phyloP scores from a whole-genome alignment of 2,329 filamentous ascomycete genomes.

The Sclerotinia glacialis region DNA sequence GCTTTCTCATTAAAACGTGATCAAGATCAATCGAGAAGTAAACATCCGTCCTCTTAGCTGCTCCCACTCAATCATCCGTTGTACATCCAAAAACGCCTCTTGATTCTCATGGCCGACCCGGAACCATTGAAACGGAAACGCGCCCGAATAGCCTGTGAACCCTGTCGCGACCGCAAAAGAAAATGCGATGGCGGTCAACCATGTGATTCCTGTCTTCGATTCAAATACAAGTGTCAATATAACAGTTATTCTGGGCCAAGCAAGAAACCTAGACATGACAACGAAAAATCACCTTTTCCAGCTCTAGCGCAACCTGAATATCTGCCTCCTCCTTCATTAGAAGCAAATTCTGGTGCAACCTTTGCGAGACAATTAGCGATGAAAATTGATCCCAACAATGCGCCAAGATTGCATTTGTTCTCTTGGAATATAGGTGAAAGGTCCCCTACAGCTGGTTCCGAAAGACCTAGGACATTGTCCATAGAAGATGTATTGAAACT shows the following conservation, averaged over 20 bases:
- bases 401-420: slow-evolving; percentile 41
- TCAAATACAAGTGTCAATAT: slow-evolving; percentile 7
- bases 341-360: slow-evolving; percentile 6
- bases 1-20: neutral
- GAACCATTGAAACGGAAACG: slow-evolving; percentile 10
- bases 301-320: neutral
- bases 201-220: slow-evolving; percentile 15
- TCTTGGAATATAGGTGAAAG: slow-evolving; percentile 41
- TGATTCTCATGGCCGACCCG: neutral
- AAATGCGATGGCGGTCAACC: slow-evolving; percentile 14
- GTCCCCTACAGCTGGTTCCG: too few relatives aligned
- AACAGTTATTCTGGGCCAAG: neutral
- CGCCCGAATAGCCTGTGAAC: slow-evolving; percentile 17
- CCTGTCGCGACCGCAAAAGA: slow-evolving; percentile 17
- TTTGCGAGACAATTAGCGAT: slow-evolving; percentile 1
- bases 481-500: neutral
- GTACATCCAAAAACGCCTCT: neutral
- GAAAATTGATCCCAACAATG: slow-evolving; percentile 27
- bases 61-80: neutral
- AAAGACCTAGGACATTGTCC: neutral
- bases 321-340: neutral
- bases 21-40: neutral
- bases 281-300: neutral
- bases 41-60: neutral
- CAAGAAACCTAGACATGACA: neutral